Conservation (phyloP, 2,329 filamentous ascomycete genomes). For the Colletotrichum sp. region DNA sequence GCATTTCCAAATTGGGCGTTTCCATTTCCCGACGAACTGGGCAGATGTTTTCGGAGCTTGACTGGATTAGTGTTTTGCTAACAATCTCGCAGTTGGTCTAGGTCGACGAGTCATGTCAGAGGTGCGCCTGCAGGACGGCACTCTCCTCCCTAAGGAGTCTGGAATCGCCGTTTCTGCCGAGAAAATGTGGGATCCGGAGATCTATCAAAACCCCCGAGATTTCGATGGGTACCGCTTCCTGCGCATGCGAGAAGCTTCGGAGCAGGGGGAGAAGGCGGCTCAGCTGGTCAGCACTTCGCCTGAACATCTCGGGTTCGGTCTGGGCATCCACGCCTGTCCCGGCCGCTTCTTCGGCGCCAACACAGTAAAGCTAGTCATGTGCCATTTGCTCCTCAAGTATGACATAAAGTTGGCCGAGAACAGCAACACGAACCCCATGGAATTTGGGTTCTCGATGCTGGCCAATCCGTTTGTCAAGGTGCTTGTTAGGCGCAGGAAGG, state of each 20-base stretch:
- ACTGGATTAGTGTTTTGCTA: not conserved
- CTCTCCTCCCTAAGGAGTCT: constrained; percentile 25
- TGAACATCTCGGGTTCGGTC: constrained; percentile 40
- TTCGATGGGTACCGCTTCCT: constrained; percentile 33
- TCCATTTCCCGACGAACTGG: not conserved
- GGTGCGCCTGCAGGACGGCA: constrained; percentile 21
- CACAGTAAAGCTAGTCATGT: constrained; percentile 40
- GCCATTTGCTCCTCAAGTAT: constrained; percentile 33
- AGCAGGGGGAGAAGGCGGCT: constrained; percentile 26
- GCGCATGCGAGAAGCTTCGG: constrained; percentile 25
- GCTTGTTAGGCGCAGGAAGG: not conserved
- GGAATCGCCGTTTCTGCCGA: constrained; percentile 22
- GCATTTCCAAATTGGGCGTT: not conserved
- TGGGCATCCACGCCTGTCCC: constrained; percentile 46
- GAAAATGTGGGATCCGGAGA: constrained; percentile 24
- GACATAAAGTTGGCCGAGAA: constrained; percentile 22
- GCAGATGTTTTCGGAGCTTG: not conserved
- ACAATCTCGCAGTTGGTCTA: not conserved
- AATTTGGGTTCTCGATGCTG: constrained; percentile 9
- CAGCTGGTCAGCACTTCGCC: constrained; percentile 38
- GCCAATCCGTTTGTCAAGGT: constrained; percentile 1
- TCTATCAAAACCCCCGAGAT: constrained; percentile 27
- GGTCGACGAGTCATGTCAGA: constrained; percentile 4
- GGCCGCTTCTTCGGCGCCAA: constrained; percentile 47
- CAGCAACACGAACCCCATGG: not conserved